Conservation (phyloP, 441 rosid species). For the Erodium chrysanthum region DNA sequence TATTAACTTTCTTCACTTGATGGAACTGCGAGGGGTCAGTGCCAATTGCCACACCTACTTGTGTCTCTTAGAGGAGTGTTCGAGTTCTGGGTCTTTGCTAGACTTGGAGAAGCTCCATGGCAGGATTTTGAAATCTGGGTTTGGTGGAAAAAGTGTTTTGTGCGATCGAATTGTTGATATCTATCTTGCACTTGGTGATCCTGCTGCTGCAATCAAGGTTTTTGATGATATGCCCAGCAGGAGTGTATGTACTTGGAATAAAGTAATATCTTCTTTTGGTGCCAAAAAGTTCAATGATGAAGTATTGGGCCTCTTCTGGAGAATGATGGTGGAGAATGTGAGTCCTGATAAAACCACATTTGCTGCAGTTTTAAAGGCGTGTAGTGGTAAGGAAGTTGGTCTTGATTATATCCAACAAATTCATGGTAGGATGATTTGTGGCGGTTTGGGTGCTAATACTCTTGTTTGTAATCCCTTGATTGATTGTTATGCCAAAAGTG, state of each 20-base stretch:
- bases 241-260: slow-evolving; percentile 45
- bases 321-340: slow-evolving; percentile 39
- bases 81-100: slow-evolving; percentile 34
- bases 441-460: slow-evolving; percentile 42
- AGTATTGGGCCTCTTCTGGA: slow-evolving; percentile 28
- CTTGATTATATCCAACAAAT: slow-evolving; percentile 42
- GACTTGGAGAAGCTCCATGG: slow-evolving; percentile 49
- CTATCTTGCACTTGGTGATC: slow-evolving; percentile 32
- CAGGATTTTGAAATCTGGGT: slow-evolving; percentile 49
- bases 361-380: slow-evolving; percentile 40
- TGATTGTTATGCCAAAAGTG: slow-evolving; percentile 56
- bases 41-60: slow-evolving; percentile 41
- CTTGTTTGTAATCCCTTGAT: slow-evolving; percentile 54
- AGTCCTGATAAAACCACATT: slow-evolving; percentile 40
- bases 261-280: slow-evolving; percentile 35
- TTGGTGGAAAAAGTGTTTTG: slow-evolving; percentile 28
- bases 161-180: slow-evolving; percentile 43
- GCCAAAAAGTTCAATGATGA: slow-evolving; percentile 27
- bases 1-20: slow-evolving; percentile 24
- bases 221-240: slow-evolving; percentile 62
- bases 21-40: slow-evolving; percentile 39
- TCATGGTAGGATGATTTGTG: slow-evolving; percentile 52
- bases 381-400: slow-evolving; percentile 26
- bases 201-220: slow-evolving; percentile 37
- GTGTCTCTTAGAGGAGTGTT: slow-evolving; percentile 49